Percentiles rank a stretch among this genome's conserved stretches.
phyloP scores from a whole-genome alignment of 2,329 filamentous ascomycete genomes.

The Juglanconis oblonga region DNA sequence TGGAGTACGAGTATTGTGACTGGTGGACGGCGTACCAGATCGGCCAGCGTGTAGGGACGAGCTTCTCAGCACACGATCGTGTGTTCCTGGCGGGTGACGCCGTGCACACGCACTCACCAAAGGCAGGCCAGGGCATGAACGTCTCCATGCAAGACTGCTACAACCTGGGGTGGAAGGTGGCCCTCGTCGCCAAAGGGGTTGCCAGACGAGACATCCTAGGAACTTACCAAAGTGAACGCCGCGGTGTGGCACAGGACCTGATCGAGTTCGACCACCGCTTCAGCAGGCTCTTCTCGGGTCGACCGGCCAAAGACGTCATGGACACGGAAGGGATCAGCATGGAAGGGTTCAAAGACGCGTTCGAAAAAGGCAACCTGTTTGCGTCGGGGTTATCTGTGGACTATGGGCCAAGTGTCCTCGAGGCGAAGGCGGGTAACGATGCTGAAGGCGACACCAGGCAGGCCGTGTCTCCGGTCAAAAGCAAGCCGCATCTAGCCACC shows the following conservation, averaged over 20 bases:
- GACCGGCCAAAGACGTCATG: slow-evolving; percentile 56
- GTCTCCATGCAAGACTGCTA: slow-evolving; percentile 65
- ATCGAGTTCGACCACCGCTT: slow-evolving; percentile 63
- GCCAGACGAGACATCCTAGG: slow-evolving; percentile 40
- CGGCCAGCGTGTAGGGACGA: slow-evolving; percentile 59
- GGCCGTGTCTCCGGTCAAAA: neutral
- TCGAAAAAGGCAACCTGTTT: slow-evolving; percentile 59
- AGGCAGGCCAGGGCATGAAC: slow-evolving; percentile 72
- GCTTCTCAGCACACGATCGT: slow-evolving; percentile 53
- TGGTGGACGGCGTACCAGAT: slow-evolving; percentile 70
- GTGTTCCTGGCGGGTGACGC: slow-evolving; percentile 72
- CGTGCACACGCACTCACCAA: slow-evolving; percentile 54
- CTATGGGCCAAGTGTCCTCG: slow-evolving; percentile 54
- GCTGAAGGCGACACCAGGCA: slow-evolving; percentile 25
- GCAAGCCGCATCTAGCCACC: slow-evolving; percentile 36
- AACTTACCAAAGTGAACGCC: slow-evolving; percentile 52
- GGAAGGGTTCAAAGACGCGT: slow-evolving; percentile 60
- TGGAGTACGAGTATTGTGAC: slow-evolving; percentile 62
- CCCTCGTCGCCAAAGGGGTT: slow-evolving; percentile 41
- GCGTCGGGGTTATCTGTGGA: slow-evolving; percentile 45
- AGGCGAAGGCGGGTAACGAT: slow-evolving; percentile 43
- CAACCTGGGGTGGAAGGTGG: slow-evolving; percentile 58
- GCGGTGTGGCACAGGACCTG: slow-evolving; percentile 60
- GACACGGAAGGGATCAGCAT: slow-evolving; percentile 61
- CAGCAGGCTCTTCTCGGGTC: slow-evolving; percentile 52